A percentile compares a stretch with the other conserved stretches of the same genome.
These are phyloP conservation scores for Leptographium wingfieldii DNA, from an alignment of 2,329 filamentous ascomycete genomes.

Conservation along the genomic window DNA sequence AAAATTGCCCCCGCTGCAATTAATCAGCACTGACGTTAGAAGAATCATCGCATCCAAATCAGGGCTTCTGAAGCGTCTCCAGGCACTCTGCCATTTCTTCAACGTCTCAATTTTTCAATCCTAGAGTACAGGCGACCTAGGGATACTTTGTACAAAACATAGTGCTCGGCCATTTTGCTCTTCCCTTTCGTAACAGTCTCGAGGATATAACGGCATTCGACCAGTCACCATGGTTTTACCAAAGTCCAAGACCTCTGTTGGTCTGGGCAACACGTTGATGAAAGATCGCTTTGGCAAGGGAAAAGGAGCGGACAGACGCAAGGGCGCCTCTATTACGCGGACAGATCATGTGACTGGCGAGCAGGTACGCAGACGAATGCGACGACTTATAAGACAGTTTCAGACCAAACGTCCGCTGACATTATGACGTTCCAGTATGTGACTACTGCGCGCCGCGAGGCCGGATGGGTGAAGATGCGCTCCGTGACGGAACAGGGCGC, in stretches of 20 bases:
- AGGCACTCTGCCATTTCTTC: neutral
- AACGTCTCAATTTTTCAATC: neutral
- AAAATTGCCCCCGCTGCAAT: conserved; percentile 1
- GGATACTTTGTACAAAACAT: neutral
- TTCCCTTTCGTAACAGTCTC: neutral
- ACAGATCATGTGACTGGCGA: conserved; percentile 73
- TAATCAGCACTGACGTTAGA: neutral
- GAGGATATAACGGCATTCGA: neutral
- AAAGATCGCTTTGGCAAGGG: conserved; percentile 95
- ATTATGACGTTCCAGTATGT: conserved; percentile 50
- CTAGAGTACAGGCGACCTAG: neutral
- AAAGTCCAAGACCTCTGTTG: conserved; percentile 91
- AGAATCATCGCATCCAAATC: neutral
- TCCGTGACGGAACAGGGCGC: conserved; percentile 95
- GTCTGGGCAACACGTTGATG: conserved; percentile 95
- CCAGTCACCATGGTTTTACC: conserved; percentile 43
- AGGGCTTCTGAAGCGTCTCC: neutral
- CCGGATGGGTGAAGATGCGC: conserved; percentile 98
- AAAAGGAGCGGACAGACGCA: conserved; percentile 73
- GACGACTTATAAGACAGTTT: neutral
- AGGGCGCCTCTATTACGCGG: conserved; percentile 44
- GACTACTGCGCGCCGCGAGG: conserved; percentile 81
- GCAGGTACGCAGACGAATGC: conserved; percentile 31
- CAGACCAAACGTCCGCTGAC: neutral
- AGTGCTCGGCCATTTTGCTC: neutral